Percentiles rank a stretch among this genome's conserved stretches.
phyloP scores from a whole-genome alignment of 495 filamentous ascomycete genomes.

The Podospora didyma region DNA sequence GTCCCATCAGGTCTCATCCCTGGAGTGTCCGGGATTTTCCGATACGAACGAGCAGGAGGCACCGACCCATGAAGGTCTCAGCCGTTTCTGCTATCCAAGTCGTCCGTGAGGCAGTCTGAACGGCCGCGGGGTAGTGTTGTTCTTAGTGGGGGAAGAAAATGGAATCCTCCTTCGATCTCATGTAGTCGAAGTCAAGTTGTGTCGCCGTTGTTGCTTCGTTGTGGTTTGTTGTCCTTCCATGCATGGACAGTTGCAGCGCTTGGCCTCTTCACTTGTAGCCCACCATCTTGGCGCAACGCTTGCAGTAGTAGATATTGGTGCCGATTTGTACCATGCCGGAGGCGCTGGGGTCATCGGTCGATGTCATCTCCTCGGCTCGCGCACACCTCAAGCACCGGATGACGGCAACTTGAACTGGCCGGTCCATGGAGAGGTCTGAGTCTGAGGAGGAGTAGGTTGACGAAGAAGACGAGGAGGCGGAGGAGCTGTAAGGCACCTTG shows the following conservation, averaged over 20 bases:
- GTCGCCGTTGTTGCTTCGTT: background rate
- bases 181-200: background rate
- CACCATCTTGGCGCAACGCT: constrained; percentile 66
- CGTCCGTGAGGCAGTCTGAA: too few species aligned
- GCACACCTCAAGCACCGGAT: constrained; percentile 54
- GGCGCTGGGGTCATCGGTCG: constrained; percentile 49
- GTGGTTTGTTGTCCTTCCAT: background rate
- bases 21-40: background rate
- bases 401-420: constrained; percentile 45
- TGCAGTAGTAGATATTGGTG: constrained; percentile 78
- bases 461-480: constrained; percentile 31
- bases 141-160: too few species aligned
- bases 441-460: constrained; percentile 35
- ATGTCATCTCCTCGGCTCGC: constrained; percentile 49
- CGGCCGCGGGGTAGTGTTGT: too few species aligned
- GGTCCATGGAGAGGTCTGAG: constrained; percentile 44
- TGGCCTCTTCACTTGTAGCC: constrained; percentile 58
- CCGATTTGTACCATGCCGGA: constrained; percentile 64
- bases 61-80: too few species aligned
- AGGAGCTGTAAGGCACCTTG: constrained; percentile 36
- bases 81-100: too few species aligned
- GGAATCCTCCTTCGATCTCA: too few species aligned
- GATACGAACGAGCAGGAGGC: background rate
- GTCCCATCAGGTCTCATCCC: background rate
- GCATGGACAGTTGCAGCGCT: background rate